Conservation (phyloP, 2,329 filamentous ascomycete species). For the Orbilia blumenaviensis region DNA sequence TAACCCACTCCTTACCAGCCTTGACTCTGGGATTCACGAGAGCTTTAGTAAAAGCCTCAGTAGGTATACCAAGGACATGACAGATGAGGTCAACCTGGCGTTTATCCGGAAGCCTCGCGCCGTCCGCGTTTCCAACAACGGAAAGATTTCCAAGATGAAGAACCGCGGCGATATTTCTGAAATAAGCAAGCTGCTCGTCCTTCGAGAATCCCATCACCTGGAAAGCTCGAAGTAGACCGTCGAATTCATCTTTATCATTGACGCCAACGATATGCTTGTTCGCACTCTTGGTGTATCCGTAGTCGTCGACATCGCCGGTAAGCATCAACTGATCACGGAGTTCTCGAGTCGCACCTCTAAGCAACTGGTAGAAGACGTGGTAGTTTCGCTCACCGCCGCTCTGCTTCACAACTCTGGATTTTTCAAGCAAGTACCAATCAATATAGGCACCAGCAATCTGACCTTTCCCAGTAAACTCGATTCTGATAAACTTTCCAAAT, state of each 20-base stretch:
- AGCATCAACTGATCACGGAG: constrained; percentile 82
- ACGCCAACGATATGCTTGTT: constrained; percentile 92
- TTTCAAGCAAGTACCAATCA: constrained; percentile 97
- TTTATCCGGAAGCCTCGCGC: constrained; percentile 82
- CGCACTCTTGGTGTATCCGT: constrained; percentile 88
- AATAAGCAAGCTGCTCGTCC: constrained; percentile 81
- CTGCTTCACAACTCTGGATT: constrained; percentile 92
- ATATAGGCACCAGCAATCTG: constrained; percentile 96
- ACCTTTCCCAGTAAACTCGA: constrained; percentile 87
- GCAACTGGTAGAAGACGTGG: constrained; percentile 94
- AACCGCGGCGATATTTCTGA: constrained; percentile 88
- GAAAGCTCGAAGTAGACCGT: constrained; percentile 88
- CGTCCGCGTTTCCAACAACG: constrained; percentile 76
- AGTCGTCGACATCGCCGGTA: constrained; percentile 79
- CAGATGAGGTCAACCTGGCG: constrained; percentile 81
- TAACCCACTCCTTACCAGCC: constrained; percentile 96
- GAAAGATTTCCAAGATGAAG: constrained; percentile 91
- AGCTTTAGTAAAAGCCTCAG: constrained; percentile 86
- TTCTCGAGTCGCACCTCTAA: constrained; percentile 79
- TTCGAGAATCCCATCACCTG: constrained; percentile 91
- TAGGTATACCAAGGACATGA: constrained; percentile 80
- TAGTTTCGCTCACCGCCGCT: constrained; percentile 92
- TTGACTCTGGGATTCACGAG: constrained; percentile 93
- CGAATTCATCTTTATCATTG: constrained; percentile 91
- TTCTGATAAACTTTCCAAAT: constrained; percentile 98